phyloP scores from a whole-genome alignment of 2,329 filamentous ascomycete genomes.

The Aspergillus proliferans region DNA sequence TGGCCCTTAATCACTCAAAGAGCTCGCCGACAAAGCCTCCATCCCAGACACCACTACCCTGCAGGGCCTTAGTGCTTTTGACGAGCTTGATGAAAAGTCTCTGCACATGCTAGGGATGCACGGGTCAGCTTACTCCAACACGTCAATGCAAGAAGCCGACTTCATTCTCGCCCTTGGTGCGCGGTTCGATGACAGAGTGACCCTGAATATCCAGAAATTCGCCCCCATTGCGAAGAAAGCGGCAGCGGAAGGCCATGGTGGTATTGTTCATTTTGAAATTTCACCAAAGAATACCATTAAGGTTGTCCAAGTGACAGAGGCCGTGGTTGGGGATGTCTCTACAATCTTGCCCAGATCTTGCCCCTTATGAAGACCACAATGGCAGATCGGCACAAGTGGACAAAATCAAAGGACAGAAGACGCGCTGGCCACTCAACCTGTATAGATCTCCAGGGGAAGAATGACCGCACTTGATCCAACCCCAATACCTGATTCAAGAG shows the following conservation, averaged over 20 bases:
- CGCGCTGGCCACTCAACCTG: constrained; percentile 69
- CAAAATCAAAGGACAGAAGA: constrained; percentile 82
- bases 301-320: constrained; percentile 87
- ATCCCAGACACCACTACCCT: constrained; percentile 93
- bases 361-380: constrained; percentile 50
- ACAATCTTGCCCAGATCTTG: constrained; percentile 66
- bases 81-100: constrained; percentile 83
- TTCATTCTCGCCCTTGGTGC: constrained; percentile 85
- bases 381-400: constrained; percentile 68
- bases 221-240: constrained; percentile 76
- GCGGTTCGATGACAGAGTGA: constrained; percentile 91
- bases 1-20: constrained; percentile 67
- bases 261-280: constrained; percentile 92
- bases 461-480: constrained; percentile 74
- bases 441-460: constrained; percentile 49
- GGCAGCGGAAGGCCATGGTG: constrained; percentile 71
- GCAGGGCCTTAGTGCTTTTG: constrained; percentile 80
- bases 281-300: constrained; percentile 99
- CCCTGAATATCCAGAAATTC: constrained; percentile 68
- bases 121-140: constrained; percentile 88
- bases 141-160: constrained; percentile 91
- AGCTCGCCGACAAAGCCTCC: constrained; percentile 72
- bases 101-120: constrained; percentile 98
- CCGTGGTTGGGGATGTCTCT: constrained; percentile 83
- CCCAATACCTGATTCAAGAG: constrained; percentile 80